Conservation (phyloP, 768 basidiomycete species). For the Mycena pura region DNA sequence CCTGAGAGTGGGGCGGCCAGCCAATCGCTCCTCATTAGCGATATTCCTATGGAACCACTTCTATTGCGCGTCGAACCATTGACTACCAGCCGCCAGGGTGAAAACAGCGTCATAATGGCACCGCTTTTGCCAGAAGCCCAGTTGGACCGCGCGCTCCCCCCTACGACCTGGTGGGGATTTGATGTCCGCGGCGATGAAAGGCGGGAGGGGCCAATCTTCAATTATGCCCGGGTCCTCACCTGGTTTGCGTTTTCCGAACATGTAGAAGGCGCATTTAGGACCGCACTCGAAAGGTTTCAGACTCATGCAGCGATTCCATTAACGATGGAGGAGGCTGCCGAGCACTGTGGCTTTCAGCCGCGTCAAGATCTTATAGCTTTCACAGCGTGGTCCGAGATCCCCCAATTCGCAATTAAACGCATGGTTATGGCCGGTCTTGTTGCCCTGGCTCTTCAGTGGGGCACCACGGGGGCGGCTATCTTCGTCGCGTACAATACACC, state of each 20-base stretch:
- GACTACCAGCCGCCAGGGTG: no score
- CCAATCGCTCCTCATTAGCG: not conserved
- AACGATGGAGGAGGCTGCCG: not conserved
- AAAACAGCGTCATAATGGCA: no score
- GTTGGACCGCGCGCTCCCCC: not conserved
- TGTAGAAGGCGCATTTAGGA: not conserved
- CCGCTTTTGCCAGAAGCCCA: not conserved
- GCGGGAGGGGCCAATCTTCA: constrained; percentile 24
- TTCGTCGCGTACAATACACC: constrained; percentile 30
- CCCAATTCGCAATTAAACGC: not conserved
- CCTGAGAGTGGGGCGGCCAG: not conserved
- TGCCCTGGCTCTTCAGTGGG: constrained; percentile 38
- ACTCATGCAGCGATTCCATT: not conserved
- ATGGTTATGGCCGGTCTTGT: constrained; percentile 34
- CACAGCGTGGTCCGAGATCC: not conserved
- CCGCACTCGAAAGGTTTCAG: not conserved
- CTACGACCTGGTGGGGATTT: constrained; percentile 13
- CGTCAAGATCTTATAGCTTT: constrained; percentile 3
- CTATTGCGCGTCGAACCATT: no score
- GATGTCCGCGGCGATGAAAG: constrained; percentile 22
- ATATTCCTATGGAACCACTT: not conserved
- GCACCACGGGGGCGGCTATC: constrained; percentile 36
- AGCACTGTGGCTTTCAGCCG: not conserved
- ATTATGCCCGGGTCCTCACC: constrained; percentile 22
- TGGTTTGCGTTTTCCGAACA: constrained; percentile 19